These are phyloP conservation scores for Candida frijolesensis DNA, from an alignment of 1,139 yeast species.

Conservation along the genomic window DNA sequence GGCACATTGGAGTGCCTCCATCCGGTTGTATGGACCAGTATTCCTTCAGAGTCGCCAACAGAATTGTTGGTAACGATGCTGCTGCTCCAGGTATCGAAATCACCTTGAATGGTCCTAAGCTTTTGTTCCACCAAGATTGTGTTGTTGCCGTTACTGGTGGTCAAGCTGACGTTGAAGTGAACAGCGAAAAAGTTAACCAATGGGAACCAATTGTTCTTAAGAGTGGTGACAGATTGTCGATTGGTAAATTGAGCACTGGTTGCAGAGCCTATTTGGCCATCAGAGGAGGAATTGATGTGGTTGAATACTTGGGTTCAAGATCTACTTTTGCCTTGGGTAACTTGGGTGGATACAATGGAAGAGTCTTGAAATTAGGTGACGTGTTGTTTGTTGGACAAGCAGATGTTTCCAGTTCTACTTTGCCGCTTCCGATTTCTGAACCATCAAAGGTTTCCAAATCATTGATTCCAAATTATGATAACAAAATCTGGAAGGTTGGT, in stretches of 20 bases:
- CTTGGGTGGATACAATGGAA: conserved; percentile 93
- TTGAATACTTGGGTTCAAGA: conserved; percentile 92
- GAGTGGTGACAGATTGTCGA: conserved; percentile 74
- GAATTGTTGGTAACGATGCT: conserved; percentile 82
- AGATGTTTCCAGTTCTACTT: conserved; percentile 61
- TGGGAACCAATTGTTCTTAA: conserved; percentile 72
- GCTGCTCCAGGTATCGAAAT: conserved; percentile 88
- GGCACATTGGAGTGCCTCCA: conserved; percentile 96
- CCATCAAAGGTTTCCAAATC: conserved; percentile 60
- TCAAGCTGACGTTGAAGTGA: conserved; percentile 61
- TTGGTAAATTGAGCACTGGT: conserved; percentile 80
- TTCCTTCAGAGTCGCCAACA: conserved; percentile 85
- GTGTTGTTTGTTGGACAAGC: conserved; percentile 86
- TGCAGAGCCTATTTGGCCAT: conserved; percentile 90
- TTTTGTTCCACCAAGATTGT: conserved; percentile 79
- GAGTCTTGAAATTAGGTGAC: conserved; percentile 89
- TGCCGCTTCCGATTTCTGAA: conserved; percentile 69
- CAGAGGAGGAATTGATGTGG: conserved; percentile 92
- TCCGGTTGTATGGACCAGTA: conserved; percentile 98
- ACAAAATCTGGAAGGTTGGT: conserved; percentile 80
- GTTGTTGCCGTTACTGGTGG: conserved; percentile 90
- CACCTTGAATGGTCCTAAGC: conserved; percentile 83
- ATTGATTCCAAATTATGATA: conserved; percentile 59
- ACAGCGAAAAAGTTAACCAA: conserved; percentile 53
- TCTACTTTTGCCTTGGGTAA: conserved; percentile 95